Conservation (phyloP, 2,329 filamentous ascomycete genomes). For the Fusarium falciforme region DNA sequence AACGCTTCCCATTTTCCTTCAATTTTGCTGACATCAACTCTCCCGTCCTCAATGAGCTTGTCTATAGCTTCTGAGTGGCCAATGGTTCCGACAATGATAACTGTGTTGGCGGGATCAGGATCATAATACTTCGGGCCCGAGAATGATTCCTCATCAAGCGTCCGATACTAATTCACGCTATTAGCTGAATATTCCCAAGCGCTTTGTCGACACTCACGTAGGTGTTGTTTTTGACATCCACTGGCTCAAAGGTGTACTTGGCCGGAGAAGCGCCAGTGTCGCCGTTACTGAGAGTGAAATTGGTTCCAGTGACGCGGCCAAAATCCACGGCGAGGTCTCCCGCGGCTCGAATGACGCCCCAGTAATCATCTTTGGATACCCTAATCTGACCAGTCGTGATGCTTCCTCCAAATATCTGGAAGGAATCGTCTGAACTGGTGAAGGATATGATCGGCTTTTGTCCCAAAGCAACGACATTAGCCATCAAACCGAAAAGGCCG, state of each 20-base stretch:
- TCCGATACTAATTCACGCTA: conserved; percentile 20
- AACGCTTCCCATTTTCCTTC: conserved; percentile 78
- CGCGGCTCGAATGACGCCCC: conserved; percentile 75
- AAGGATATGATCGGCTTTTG: conserved; percentile 29
- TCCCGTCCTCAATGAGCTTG: conserved; percentile 62
- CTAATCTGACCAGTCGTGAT: conserved; percentile 59
- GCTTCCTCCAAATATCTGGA: conserved; percentile 15
- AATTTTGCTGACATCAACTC: conserved; percentile 68
- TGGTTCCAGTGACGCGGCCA: conserved; percentile 75
- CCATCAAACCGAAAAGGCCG: not conserved
- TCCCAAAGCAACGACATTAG: conserved; percentile 6
- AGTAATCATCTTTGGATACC: conserved; percentile 70
- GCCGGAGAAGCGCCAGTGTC: conserved; percentile 50
- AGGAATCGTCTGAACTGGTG: conserved; percentile 13
- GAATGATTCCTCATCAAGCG: conserved; percentile 34
- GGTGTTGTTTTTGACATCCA: conserved; percentile 60
- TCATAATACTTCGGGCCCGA: conserved; percentile 57
- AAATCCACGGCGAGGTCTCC: conserved; percentile 76
- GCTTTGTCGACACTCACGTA: conserved; percentile 48
- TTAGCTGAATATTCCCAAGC: not conserved
- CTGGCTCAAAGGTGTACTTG: conserved; percentile 56
- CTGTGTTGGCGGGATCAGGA: conserved; percentile 57
- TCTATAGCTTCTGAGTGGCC: conserved; percentile 73
- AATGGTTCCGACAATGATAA: conserved; percentile 77
- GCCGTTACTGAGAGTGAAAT: conserved; percentile 69